Evolutionary conservation across 345 rosid genomes (phyloP).

Genomic region (Mallotus nudiflorus): DNA sequence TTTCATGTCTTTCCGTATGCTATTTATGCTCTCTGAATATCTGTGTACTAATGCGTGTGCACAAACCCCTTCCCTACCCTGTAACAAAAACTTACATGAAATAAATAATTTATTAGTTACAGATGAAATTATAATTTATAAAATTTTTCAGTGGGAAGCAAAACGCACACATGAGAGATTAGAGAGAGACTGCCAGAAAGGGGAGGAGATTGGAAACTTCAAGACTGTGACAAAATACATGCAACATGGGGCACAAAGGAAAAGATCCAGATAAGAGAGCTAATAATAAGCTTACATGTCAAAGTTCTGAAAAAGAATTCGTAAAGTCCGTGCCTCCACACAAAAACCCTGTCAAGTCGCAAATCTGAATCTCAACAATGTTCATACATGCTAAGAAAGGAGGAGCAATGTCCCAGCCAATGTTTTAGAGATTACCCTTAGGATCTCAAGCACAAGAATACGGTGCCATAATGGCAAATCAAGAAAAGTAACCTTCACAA

Average conservation of each 20-base stretch:
- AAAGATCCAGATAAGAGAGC: constrained; percentile 14
- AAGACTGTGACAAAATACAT: no score
- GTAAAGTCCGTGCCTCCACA: constrained; percentile 87
- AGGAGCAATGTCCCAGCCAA: neutral
- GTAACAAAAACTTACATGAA: neutral
- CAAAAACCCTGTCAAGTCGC: constrained; percentile 79
- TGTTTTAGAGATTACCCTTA: constrained; percentile 63
- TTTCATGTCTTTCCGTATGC: neutral
- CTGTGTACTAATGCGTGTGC: neutral
- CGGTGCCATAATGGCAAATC: constrained; percentile 99
- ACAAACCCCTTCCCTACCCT: neutral
- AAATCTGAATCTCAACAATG: constrained; percentile 19
- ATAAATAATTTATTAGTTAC: neutral
- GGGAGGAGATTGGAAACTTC: constrained; percentile 5
- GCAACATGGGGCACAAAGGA: constrained; percentile 27
- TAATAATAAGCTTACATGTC: constrained; percentile 70
- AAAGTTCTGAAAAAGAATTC: constrained; percentile 86
- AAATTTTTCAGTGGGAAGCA: neutral
- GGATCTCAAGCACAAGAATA: constrained; percentile 97
- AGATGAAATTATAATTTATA: neutral
- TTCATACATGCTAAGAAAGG: neutral
- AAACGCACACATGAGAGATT: neutral
- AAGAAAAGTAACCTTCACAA: constrained; percentile 82
- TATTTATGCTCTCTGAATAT: neutral
- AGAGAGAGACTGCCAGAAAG: neutral